Evolutionary conservation across 2,329 filamentous ascomycete genomes (phyloP).

Genomic region (Trichophyton verrucosum): DNA sequence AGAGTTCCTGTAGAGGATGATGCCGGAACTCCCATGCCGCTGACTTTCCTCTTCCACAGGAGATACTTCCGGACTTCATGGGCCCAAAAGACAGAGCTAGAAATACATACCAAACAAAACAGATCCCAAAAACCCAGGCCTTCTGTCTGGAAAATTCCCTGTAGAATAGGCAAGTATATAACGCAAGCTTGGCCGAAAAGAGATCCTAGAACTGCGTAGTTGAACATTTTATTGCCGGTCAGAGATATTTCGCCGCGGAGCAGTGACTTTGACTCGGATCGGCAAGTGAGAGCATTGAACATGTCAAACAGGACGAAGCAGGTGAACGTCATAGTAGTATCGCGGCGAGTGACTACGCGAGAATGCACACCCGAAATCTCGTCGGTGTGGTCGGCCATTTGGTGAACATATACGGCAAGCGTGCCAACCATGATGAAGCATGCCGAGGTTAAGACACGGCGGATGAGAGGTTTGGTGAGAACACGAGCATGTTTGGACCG

Average conservation of each 20-base stretch:
- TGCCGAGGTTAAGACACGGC: slow-evolving; percentile 76
- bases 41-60: slow-evolving; percentile 18
- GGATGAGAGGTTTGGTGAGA: slow-evolving; percentile 70
- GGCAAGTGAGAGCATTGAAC: slow-evolving; percentile 94
- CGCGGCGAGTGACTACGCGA: slow-evolving; percentile 68
- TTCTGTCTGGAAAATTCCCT: slow-evolving; percentile 93
- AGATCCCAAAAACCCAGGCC: slow-evolving; percentile 64
- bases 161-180: slow-evolving; percentile 87
- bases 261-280: slow-evolving; percentile 80
- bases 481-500: slow-evolving; percentile 78
- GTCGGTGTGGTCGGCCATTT: slow-evolving; percentile 65
- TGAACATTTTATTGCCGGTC: slow-evolving; percentile 85
- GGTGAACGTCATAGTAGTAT: slow-evolving; percentile 98
- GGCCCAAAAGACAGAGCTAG: slow-evolving; percentile 88
- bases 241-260: slow-evolving; percentile 73
- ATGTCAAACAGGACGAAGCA: slow-evolving; percentile 99
- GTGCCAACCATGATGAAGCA: slow-evolving; percentile 86
- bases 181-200: slow-evolving; percentile 78
- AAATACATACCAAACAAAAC: slow-evolving; percentile 56
- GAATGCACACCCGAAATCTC: slow-evolving; percentile 30
- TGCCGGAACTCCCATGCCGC: slow-evolving; percentile 18
- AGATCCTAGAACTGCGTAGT: slow-evolving; percentile 82
- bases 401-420: slow-evolving; percentile 76
- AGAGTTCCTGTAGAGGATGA: slow-evolving; percentile 13
- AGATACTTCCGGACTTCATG: slow-evolving; percentile 77